phyloP scores from a whole-genome alignment of 768 basidiomycete genomes.

The Rhizopogon rudus region DNA sequence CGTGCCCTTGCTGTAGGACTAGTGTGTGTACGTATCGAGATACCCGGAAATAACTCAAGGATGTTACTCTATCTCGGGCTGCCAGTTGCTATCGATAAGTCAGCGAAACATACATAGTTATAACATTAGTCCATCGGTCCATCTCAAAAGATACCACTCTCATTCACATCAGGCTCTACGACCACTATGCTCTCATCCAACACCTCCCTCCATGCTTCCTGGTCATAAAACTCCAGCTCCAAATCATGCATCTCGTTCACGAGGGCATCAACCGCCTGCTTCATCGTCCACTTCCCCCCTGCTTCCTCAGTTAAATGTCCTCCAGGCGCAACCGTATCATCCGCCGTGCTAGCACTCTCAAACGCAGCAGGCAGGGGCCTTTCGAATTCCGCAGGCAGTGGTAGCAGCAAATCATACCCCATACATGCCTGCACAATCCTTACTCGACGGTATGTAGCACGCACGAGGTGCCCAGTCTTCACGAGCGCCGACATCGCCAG shows the following conservation, averaged over 20 bases:
- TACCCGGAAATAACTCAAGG: too few relatives aligned
- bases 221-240: conserved; percentile 49
- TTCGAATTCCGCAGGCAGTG: conserved; percentile 31
- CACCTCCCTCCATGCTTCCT: conserved; percentile 24
- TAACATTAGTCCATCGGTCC: too few relatives aligned
- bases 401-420: conserved; percentile 58
- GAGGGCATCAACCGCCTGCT: conserved; percentile 47
- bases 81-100: too few relatives aligned
- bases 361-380: not conserved
- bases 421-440: conserved; percentile 57
- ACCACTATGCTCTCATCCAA: conserved; percentile 6
- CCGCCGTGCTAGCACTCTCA: not conserved
- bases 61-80: too few relatives aligned
- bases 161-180: conserved; percentile 2
- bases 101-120: too few relatives aligned
- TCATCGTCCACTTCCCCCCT: conserved; percentile 44
- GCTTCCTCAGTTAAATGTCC: conserved; percentile 6
- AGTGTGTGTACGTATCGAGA: not conserved
- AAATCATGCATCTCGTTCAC: conserved; percentile 51
- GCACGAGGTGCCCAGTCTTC: conserved; percentile 46
- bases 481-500: conserved; percentile 37
- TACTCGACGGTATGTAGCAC: conserved; percentile 55
- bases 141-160: not conserved
- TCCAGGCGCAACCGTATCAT: conserved; percentile 14
- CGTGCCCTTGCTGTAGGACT: not conserved